A percentile compares a stretch with the other conserved stretches of the same genome.
Evolutionary conservation across 2,329 filamentous ascomycete species (phyloP).

Genomic region (Keithomyces neogunnii): DNA sequence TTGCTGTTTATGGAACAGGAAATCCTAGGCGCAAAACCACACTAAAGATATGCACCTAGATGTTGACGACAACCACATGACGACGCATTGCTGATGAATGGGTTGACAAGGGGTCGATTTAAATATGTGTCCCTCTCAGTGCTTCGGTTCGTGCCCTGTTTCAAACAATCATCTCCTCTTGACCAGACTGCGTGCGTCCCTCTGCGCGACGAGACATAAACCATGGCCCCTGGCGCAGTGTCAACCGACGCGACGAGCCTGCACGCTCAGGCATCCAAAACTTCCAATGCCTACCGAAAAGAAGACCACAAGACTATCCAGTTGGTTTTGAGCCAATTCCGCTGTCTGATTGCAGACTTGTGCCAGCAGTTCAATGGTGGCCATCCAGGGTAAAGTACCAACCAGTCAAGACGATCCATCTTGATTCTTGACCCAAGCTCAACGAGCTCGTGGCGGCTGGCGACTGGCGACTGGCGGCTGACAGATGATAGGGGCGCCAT

Average conservation of each 20-base stretch:
- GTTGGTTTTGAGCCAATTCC: slow-evolving; percentile 50
- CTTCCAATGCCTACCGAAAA: slow-evolving; percentile 10
- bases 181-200: background rate
- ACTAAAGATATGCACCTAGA: background rate
- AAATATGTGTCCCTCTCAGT: background rate
- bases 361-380: slow-evolving; percentile 64
- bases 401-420: no score
- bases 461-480: background rate
- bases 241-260: background rate
- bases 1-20: slow-evolving; percentile 12
- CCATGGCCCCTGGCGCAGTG: background rate
- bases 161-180: background rate
- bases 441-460: no score
- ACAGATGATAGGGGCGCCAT: slow-evolving; percentile 33
- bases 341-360: slow-evolving; percentile 57
- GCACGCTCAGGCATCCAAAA: slow-evolving; percentile 4
- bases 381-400: slow-evolving; percentile 49
- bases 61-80: background rate
- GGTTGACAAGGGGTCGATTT: background rate
- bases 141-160: background rate
- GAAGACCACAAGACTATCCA: slow-evolving; percentile 23
- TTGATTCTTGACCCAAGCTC: no score
- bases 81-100: background rate
- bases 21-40: background rate
- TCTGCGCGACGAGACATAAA: background rate